A percentile compares a stretch with the other conserved stretches of the same genome.
Conservation (phyloP, 1,284 basidiomycete species). For the Boletus mariae region DNA sequence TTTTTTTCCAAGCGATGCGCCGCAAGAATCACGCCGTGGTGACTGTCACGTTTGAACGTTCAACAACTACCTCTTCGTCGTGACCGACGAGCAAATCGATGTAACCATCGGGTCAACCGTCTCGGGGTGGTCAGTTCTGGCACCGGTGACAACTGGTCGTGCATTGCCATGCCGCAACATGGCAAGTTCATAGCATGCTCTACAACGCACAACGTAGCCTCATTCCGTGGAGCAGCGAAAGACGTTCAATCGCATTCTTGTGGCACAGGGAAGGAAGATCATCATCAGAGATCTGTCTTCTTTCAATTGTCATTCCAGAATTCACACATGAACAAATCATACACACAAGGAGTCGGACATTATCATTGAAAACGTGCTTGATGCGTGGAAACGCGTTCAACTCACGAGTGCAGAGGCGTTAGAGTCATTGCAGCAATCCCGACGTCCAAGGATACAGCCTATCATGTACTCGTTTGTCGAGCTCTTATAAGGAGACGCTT, state of each 20-base stretch:
- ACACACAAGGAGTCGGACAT: not conserved
- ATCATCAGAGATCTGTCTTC: not conserved
- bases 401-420: not conserved
- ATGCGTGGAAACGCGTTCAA: not conserved
- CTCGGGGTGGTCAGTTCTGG: not conserved
- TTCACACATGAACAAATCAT: not conserved
- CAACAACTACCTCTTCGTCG: not conserved
- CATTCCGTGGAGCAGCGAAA: not conserved
- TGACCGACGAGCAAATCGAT: not conserved
- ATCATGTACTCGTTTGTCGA: conserved; percentile 1
- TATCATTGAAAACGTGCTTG: not conserved
- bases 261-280: not conserved
- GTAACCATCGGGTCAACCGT: not conserved
- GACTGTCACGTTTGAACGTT: not conserved
- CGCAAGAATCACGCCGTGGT: too few species aligned
- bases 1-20: too few species aligned
- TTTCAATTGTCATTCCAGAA: too few species aligned
- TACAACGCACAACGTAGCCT: not conserved
- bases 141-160: not conserved
- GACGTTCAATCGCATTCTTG: not conserved
- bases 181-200: not conserved
- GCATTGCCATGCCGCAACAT: not conserved
- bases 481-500: conserved; percentile 4
- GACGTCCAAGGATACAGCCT: not conserved
- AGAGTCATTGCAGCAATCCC: not conserved